Evolutionary conservation across 202 grass and related monocot species (phyloP), one percentile per base, ranked within the genome.

Genomic region (Digitaria exilis): DNA sequence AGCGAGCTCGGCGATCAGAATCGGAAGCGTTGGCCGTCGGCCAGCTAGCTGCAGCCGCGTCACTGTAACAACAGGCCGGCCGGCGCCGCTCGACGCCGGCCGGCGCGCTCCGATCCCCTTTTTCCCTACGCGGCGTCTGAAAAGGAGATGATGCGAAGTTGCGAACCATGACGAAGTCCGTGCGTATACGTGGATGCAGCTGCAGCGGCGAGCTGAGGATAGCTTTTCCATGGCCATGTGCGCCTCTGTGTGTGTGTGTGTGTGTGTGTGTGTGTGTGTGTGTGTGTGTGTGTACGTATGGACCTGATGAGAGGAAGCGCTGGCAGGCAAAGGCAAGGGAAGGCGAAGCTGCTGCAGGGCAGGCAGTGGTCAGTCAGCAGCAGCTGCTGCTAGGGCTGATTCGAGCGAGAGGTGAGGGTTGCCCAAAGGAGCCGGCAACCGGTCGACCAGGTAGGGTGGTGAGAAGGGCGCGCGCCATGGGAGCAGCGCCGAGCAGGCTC

Each of bases 361-460:
- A 50, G 29, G 80, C 30, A 30, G 70, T n/a, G 64, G 15, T 5
- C 61, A 11, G 55, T 1, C 31, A 32, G 59, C 76, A 4, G 21
- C 26, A 29, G 58, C 74, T 29, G 58, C 58, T 9, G 29, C 19
- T 50, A 37, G 31, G 45, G 63, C 10, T 56, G 22, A 30, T n/a
- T 81, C 50, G 51, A 14, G 63, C 35, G 51, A 14, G 63, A 7
- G 45, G 16, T 1, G 48, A 59, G 68, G 68, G 68, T 75, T 69
- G 32, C 49, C 60, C 68, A 24, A 52, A 79, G 76, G 60, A 82
- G 13, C 80, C 50, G 80, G 86, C 86, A 80, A 74, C 58, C 59
- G 70, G 69, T 25, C 81, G 81, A 80, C 86, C 75, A 88, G 75
- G 86, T 84, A 68, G 59, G 69, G 32, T 34, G 68, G 50, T 39